These are phyloP conservation scores for Kitagawia praeruptora DNA, from an alignment of 129 eudicot genomes.

Conservation along the genomic window DNA sequence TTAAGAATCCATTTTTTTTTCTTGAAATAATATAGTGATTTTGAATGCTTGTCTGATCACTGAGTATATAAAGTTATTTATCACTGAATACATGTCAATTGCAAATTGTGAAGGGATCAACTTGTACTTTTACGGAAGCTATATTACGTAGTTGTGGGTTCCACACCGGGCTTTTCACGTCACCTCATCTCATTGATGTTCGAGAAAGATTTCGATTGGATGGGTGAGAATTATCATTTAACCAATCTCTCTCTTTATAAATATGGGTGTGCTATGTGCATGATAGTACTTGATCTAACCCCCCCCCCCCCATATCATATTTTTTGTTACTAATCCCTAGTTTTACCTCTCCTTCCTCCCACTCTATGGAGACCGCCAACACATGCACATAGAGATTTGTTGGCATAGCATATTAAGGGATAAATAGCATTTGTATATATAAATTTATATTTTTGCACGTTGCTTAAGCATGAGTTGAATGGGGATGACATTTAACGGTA, in stretches of 20 bases:
- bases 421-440: no score
- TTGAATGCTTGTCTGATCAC: neutral
- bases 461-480: neutral
- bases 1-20: neutral
- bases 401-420: no score
- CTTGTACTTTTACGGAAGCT: slow-evolving; percentile 78
- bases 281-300: neutral
- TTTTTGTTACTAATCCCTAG: no score
- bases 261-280: neutral
- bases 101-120: slow-evolving; percentile 65
- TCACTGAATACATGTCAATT: slow-evolving; percentile 20
- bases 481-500: neutral
- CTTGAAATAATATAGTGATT: neutral
- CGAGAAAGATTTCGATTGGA: slow-evolving; percentile 81
- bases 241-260: neutral
- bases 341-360: no score
- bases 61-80: neutral
- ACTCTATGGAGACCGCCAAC: no score
- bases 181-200: slow-evolving; percentile 97
- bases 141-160: slow-evolving; percentile 88
- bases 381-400: no score
- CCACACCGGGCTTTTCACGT: slow-evolving; percentile 86
- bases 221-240: slow-evolving; percentile 43
- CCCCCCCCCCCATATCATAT: neutral
- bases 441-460: neutral